These are phyloP conservation scores for Coemansia sp. DNA, from an alignment of 192 early-diverging fungal species.

Conservation along the genomic window DNA sequence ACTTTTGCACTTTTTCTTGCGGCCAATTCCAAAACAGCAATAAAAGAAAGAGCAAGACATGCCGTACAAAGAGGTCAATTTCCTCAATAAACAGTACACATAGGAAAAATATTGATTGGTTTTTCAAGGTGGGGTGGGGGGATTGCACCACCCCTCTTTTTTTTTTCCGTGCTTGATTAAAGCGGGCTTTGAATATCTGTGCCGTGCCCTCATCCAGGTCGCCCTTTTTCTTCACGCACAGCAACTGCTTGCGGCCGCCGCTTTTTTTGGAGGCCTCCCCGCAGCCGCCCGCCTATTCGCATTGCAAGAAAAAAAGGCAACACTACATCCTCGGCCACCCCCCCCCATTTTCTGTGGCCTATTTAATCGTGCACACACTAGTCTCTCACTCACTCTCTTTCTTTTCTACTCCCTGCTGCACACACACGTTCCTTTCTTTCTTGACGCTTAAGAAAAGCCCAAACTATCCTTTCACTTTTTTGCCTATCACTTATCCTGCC, in stretches of 20 bases:
- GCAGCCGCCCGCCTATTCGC: constrained; percentile 3
- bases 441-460: constrained; percentile 4
- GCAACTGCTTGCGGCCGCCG: constrained; percentile 11
- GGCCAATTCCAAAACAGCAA: no score
- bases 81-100: no score
- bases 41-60: no score
- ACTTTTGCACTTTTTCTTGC: no score
- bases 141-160: constrained; percentile 2
- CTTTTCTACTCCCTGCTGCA: constrained; percentile 12
- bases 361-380: constrained; percentile 17
- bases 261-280: constrained; percentile 17
- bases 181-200: constrained; percentile 41
- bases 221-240: neutral
- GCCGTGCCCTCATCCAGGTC: constrained; percentile 23
- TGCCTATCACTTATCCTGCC: neutral
- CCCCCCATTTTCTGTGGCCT: constrained; percentile 12
- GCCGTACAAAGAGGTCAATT: no score
- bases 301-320: constrained; percentile 3
- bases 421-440: constrained; percentile 4
- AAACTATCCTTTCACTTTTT: neutral
- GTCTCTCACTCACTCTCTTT: constrained; percentile 13
- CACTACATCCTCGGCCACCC: constrained; percentile 8
- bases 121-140: constrained; percentile 12
- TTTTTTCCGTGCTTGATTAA: constrained; percentile 22
- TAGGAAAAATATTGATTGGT: neutral